Conservation (phyloP, 768 basidiomycete genomes). For the Collybia mongolica region DNA sequence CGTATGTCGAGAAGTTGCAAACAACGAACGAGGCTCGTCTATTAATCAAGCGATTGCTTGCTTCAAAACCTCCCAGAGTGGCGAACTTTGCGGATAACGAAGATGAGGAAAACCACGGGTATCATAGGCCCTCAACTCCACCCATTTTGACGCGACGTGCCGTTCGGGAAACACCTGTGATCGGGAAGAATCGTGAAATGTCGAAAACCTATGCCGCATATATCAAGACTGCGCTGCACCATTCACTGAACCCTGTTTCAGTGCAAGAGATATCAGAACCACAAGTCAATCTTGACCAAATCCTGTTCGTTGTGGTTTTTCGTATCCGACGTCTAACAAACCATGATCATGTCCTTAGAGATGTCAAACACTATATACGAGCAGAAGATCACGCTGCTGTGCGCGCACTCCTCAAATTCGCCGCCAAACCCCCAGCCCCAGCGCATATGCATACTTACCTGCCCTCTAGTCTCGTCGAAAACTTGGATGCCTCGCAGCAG, state of each 20-base stretch:
- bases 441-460: slow-evolving; percentile 7
- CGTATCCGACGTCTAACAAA: background rate
- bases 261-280: slow-evolving; percentile 30
- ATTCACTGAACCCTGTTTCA: slow-evolving; percentile 19
- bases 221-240: slow-evolving; percentile 15
- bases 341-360: slow-evolving; percentile 7
- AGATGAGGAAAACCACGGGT: slow-evolving; percentile 12
- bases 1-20: slow-evolving; percentile 46
- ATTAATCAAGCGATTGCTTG: slow-evolving; percentile 30
- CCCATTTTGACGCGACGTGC: slow-evolving; percentile 48
- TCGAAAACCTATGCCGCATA: slow-evolving; percentile 18
- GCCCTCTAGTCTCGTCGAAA: slow-evolving; percentile 12
- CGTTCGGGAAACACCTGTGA: slow-evolving; percentile 42
- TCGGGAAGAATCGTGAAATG: slow-evolving; percentile 25
- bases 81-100: slow-evolving; percentile 28
- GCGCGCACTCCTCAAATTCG: slow-evolving; percentile 14
- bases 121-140: slow-evolving; percentile 32
- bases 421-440: slow-evolving; percentile 4
- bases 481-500: slow-evolving; percentile 20
- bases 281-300: slow-evolving; percentile 28
- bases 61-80: slow-evolving; percentile 24
- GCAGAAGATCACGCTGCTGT: slow-evolving; percentile 18
- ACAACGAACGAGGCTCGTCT: slow-evolving; percentile 31
- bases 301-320: slow-evolving; percentile 34
- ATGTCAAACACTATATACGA: slow-evolving; percentile 15